phyloP scores from a whole-genome alignment of 2,329 filamentous ascomycete species.

The Catunica adiposa region DNA sequence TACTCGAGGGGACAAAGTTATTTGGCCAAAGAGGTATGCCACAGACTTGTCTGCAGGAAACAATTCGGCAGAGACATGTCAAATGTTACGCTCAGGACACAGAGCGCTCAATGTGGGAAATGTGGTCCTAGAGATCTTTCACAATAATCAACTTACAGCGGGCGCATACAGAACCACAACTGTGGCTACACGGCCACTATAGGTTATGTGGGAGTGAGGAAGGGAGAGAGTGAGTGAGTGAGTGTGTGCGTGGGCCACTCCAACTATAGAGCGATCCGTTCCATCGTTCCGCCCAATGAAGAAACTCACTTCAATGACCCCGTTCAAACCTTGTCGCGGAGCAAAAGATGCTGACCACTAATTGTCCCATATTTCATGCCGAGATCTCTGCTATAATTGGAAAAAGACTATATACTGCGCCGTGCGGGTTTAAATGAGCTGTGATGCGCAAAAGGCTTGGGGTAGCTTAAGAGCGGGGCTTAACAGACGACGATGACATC shows the following conservation, averaged over 20 bases:
- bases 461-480: background rate
- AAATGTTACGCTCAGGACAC: background rate
- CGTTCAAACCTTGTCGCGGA: background rate
- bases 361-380: background rate
- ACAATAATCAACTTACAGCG: background rate
- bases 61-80: constrained; percentile 4
- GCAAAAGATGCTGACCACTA: background rate
- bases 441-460: background rate
- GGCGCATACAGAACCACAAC: too few species aligned
- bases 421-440: background rate
- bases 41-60: background rate
- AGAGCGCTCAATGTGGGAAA: background rate
- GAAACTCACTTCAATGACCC: background rate
- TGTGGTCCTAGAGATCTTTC: background rate
- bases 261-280: background rate
- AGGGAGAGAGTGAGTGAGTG: too few species aligned
- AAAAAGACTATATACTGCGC: background rate
- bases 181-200: too few species aligned
- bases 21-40: too few species aligned
- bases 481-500: background rate
- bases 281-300: background rate
- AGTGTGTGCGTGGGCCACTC: too few species aligned
- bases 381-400: constrained; percentile 3
- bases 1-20: background rate
- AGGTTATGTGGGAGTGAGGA: too few species aligned